Conservation (phyloP, 208 protist genomes). For the Naegleria gruberi region DNA sequence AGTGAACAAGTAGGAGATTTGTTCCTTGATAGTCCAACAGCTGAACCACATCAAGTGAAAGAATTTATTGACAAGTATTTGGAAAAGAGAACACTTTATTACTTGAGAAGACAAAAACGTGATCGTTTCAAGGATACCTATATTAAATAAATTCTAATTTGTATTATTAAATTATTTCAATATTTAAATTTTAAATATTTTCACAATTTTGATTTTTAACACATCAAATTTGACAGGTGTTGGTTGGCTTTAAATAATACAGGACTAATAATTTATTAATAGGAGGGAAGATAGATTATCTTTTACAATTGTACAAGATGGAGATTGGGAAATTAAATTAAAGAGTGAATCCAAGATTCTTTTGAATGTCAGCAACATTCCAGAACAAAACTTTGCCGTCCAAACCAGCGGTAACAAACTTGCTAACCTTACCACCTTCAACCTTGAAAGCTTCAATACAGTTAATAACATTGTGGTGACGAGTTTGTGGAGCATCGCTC, state of each 20-base stretch:
- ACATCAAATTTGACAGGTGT: too few species aligned
- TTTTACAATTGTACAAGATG: background rate
- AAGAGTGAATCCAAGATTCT: background rate
- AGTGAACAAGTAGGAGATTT: background rate
- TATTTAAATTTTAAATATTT: background rate
- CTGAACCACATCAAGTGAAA: background rate
- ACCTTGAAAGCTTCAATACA: background rate
- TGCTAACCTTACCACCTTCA: background rate
- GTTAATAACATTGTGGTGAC: constrained; percentile 1
- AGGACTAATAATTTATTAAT: background rate
- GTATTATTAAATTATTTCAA: background rate
- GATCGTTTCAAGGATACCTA: background rate
- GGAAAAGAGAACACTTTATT: background rate
- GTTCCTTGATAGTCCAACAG: background rate
- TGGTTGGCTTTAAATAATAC: too few species aligned
- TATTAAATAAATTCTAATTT: background rate
- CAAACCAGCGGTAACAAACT: constrained; percentile 14
- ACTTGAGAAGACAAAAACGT: background rate
- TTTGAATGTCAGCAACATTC: background rate
- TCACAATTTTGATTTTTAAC: too few species aligned
- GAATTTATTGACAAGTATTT: background rate
- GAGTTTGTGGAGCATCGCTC: background rate
- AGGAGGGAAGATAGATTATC: background rate
- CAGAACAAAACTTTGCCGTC: constrained; percentile 8
- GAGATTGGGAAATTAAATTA: background rate